Conservation (phyloP, 2,329 filamentous ascomycete species). For the Ambrosiella xylebori region DNA sequence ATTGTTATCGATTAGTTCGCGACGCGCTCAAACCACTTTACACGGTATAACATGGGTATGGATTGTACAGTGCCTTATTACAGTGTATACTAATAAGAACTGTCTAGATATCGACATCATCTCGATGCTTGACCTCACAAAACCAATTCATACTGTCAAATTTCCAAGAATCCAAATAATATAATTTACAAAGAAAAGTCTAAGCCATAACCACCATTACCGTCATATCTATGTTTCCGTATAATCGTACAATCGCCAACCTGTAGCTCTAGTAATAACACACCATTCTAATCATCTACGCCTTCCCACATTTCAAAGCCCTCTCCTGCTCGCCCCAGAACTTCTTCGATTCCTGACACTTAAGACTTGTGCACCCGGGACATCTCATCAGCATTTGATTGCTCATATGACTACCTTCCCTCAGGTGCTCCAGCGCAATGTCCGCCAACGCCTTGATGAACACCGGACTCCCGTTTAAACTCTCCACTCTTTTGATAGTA, state of each 20-base stretch:
- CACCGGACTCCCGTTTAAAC: conserved; percentile 72
- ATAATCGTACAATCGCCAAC: neutral
- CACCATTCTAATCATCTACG: neutral
- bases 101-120: neutral
- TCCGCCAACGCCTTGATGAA: conserved; percentile 86
- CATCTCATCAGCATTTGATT: conserved; percentile 80
- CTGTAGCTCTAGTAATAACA: neutral
- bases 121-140: no score
- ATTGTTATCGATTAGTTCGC: neutral
- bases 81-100: neutral
- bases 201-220: neutral
- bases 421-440: conserved; percentile 65
- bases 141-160: no score
- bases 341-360: conserved; percentile 61
- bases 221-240: neutral
- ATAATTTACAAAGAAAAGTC: neutral
- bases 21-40: conserved; percentile 9
- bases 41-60: neutral
- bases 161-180: no score
- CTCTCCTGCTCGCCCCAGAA: conserved; percentile 30
- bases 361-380: conserved; percentile 80
- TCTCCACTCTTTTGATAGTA: conserved; percentile 77
- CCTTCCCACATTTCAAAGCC: neutral
- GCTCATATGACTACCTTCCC: conserved; percentile 49
- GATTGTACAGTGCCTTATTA: neutral